Evolutionary conservation across 2,329 filamentous ascomycete species (phyloP).

Genomic region (Talaromyces marneffei): DNA sequence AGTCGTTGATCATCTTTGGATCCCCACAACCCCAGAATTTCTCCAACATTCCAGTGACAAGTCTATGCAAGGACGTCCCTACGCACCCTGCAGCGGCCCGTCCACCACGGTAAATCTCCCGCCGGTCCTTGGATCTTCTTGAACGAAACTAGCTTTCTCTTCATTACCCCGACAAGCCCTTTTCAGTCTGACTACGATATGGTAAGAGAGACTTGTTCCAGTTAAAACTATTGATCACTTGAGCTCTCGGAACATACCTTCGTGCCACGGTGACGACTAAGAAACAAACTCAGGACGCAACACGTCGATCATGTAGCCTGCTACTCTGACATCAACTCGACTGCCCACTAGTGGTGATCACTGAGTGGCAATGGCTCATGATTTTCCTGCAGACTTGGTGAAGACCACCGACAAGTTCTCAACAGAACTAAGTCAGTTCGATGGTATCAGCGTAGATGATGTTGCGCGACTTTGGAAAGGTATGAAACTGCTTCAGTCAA

Average conservation of each 20-base stretch:
- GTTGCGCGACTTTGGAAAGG: conserved; percentile 47
- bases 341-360: conserved; percentile 7
- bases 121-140: neutral
- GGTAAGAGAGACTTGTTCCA: neutral
- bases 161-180: neutral
- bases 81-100: conserved; percentile 5
- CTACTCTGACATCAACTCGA: neutral
- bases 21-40: conserved; percentile 8
- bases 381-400: conserved; percentile 39
- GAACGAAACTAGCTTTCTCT: neutral
- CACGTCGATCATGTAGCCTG: conserved; percentile 15
- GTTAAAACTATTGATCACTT: neutral
- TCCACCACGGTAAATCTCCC: conserved; percentile 1
- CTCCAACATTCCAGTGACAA: conserved; percentile 10
- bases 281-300: neutral
- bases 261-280: neutral
- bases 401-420: conserved; percentile 34
- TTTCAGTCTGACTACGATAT: neutral
- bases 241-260: neutral
- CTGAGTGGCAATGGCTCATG: conserved; percentile 30
- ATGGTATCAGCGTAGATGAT: conserved; percentile 35
- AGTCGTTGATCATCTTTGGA: neutral
- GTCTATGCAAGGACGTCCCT: conserved; percentile 7
- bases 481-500: conserved; percentile 22
- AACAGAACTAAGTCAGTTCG: conserved; percentile 32